phyloP scores from a whole-genome alignment of 495 filamentous ascomycete genomes.

The Hapsidospora chrysogenum region DNA sequence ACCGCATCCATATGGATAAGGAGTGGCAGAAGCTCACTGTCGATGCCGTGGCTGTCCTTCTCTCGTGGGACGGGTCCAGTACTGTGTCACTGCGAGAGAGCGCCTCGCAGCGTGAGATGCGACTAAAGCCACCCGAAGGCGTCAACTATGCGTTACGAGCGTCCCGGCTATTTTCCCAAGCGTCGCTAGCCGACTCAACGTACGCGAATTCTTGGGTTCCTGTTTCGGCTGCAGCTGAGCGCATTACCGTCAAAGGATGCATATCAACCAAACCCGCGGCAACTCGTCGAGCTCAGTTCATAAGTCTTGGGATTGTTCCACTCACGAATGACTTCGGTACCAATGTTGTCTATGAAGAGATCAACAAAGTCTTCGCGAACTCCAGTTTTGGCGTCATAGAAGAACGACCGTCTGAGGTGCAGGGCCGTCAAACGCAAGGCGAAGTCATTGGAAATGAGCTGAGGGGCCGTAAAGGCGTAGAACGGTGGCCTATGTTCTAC shows the following conservation, averaged over 20 bases:
- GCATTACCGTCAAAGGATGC: constrained; percentile 44
- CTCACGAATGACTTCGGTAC: constrained; percentile 32
- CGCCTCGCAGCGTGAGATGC: constrained; percentile 3
- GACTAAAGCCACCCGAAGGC: constrained; percentile 4
- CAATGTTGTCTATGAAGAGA: constrained; percentile 57
- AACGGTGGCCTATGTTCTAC: constrained; percentile 86
- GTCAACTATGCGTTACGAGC: constrained; percentile 9
- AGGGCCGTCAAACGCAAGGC: constrained; percentile 7
- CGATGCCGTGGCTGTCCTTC: constrained; percentile 40
- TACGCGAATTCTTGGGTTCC: constrained; percentile 44
- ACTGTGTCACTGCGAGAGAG: constrained; percentile 26
- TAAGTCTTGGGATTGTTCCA: constrained; percentile 54
- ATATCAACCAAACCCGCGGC: constrained; percentile 55
- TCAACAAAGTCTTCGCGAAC: constrained; percentile 60
- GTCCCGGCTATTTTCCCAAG: constrained; percentile 44
- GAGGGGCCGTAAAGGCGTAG: constrained; percentile 46
- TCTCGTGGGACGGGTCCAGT: constrained; percentile 41
- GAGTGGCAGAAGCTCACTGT: constrained; percentile 54
- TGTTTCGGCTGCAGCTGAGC: constrained; percentile 42
- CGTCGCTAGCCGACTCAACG: constrained; percentile 36
- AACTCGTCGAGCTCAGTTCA: constrained; percentile 59
- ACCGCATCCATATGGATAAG: constrained; percentile 26
- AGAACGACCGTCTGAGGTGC: too few species aligned
- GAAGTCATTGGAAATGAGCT: constrained; percentile 25
- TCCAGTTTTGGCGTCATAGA: constrained; percentile 64